A percentile compares a stretch with the other conserved stretches of the same genome.
Evolutionary conservation across 306 rosid genomes (phyloP).

Genomic region (Comarum palustre): DNA sequence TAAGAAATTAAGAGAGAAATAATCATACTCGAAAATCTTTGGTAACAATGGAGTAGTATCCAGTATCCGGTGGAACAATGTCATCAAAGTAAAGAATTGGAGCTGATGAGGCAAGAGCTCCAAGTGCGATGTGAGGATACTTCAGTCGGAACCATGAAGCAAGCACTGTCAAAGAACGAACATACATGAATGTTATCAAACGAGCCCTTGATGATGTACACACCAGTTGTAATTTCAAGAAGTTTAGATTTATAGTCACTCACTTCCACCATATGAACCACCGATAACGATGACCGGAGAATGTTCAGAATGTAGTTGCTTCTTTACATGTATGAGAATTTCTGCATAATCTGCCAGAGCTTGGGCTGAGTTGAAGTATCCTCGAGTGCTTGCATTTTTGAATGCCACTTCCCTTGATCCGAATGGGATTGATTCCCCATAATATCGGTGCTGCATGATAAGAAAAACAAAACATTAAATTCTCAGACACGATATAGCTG

Average conservation of each 20-base stretch:
- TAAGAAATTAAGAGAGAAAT: no score
- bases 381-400: conserved; percentile 49
- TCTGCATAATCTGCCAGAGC: conserved; percentile 73
- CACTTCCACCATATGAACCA: conserved; percentile 83
- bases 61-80: conserved; percentile 39
- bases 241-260: conserved; percentile 13
- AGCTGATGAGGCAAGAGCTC: conserved; percentile 61
- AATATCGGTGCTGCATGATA: conserved; percentile 71
- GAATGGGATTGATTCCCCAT: conserved; percentile 70
- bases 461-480: no score
- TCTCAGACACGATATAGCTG: no score
- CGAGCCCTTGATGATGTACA: neutral
- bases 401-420: conserved; percentile 50
- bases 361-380: conserved; percentile 79
- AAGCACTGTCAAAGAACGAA: neutral
- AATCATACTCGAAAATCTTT: conserved; percentile 55
- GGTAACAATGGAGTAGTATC: conserved; percentile 48
- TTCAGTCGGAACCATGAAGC: conserved; percentile 75
- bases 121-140: conserved; percentile 62
- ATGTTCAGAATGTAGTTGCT: conserved; percentile 28
- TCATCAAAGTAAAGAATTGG: conserved; percentile 68
- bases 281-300: conserved; percentile 66
- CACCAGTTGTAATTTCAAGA: neutral
- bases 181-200: neutral
- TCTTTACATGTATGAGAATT: conserved; percentile 49